A percentile compares a stretch with the other conserved stretches of the same genome.
Evolutionary conservation across 495 filamentous ascomycete genomes (phyloP).

Genomic region (Daldinia vernicosa): DNA sequence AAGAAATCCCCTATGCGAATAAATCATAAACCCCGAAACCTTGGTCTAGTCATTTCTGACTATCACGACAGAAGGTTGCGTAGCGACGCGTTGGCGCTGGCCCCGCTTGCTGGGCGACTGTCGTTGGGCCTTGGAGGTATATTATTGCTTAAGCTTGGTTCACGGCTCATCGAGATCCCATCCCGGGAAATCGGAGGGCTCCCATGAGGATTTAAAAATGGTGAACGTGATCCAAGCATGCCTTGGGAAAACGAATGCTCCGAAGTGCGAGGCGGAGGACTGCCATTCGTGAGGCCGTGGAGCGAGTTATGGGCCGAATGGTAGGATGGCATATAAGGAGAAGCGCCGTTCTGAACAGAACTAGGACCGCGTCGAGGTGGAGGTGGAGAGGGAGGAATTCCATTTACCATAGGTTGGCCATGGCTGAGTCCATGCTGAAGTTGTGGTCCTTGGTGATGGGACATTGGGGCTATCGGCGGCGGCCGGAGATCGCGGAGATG

Average conservation of each 20-base stretch:
- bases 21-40: conserved; percentile 22
- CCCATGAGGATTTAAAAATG: conserved; percentile 47
- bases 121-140: conserved; percentile 47
- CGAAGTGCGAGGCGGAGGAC: conserved; percentile 44
- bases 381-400: conserved; percentile 53
- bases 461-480: conserved; percentile 51
- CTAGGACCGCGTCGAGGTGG: conserved; percentile 47
- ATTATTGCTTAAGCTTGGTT: conserved; percentile 40
- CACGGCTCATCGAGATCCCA: conserved; percentile 45
- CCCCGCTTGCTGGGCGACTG: conserved; percentile 62
- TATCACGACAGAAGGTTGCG: conserved; percentile 74
- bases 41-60: neutral
- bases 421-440: conserved; percentile 53
- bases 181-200: conserved; percentile 49
- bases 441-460: conserved; percentile 47
- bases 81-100: conserved; percentile 79
- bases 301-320: conserved; percentile 48
- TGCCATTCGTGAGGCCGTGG: conserved; percentile 50
- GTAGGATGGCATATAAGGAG: conserved; percentile 38
- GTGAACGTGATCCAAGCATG: conserved; percentile 47
- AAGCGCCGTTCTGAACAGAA: conserved; percentile 31
- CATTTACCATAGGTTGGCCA: conserved; percentile 52
- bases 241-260: conserved; percentile 49
- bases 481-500: conserved; percentile 55
- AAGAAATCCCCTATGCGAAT: conserved; percentile 29